Conservation (phyloP, 2,329 filamentous ascomycete species). For the Ceratocystis alfenasii region DNA sequence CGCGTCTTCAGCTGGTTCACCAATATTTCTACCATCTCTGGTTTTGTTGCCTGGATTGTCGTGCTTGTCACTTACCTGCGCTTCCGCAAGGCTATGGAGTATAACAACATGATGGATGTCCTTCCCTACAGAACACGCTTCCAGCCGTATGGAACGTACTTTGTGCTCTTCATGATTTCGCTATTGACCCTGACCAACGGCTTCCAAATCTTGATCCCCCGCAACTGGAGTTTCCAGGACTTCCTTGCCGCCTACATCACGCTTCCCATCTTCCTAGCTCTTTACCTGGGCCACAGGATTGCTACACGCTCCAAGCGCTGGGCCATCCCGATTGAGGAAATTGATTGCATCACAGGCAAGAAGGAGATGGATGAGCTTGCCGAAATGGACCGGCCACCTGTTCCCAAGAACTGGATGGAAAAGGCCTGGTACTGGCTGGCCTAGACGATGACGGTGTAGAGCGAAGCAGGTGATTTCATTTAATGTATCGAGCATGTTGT, state of each 20-base stretch:
- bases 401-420: constrained; percentile 40
- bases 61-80: constrained; percentile 48
- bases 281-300: constrained; percentile 52
- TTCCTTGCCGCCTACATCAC: constrained; percentile 58
- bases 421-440: constrained; percentile 47
- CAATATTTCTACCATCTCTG: constrained; percentile 54
- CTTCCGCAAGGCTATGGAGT: constrained; percentile 44
- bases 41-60: constrained; percentile 49
- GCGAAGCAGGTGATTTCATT: not conserved
- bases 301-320: constrained; percentile 34
- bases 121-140: constrained; percentile 42
- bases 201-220: constrained; percentile 60
- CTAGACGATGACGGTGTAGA: constrained; percentile 24
- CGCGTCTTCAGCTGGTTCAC: constrained; percentile 60
- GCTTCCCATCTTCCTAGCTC: constrained; percentile 46
- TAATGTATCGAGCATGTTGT: not conserved
- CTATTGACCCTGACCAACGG: constrained; percentile 62
- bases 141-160: constrained; percentile 54
- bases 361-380: constrained; percentile 50
- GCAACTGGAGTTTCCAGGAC: constrained; percentile 47
- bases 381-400: constrained; percentile 36
- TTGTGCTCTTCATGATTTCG: constrained; percentile 44
- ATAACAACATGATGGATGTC: constrained; percentile 38
- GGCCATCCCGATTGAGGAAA: constrained; percentile 35
- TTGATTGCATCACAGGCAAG: constrained; percentile 47